Evolutionary conservation across 768 basidiomycete species (phyloP).

Genomic region (Roridomyces roridus): DNA sequence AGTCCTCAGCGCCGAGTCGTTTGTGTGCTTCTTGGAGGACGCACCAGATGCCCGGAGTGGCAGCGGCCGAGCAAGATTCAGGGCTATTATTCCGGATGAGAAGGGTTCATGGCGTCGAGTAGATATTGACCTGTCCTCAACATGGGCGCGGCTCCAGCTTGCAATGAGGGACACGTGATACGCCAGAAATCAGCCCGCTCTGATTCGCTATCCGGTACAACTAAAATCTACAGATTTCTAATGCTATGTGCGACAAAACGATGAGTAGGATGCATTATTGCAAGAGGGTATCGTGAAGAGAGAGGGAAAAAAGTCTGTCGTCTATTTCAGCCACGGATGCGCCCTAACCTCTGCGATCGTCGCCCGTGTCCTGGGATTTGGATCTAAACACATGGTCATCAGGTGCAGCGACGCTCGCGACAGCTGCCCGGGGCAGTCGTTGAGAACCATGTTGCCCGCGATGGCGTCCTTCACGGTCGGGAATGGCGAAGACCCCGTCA

Average conservation of each 20-base stretch:
- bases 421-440: conserved; percentile 42
- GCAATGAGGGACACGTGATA: conserved; percentile 3
- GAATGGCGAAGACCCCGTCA: conserved; percentile 93
- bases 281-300: conserved; percentile 13
- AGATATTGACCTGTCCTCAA: conserved; percentile 21
- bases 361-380: conserved; percentile 80
- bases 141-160: conserved; percentile 4
- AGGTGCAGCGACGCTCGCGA: conserved; percentile 62
- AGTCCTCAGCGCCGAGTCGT: background rate
- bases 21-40: background rate
- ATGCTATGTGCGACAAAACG: conserved; percentile 21
- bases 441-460: conserved; percentile 64
- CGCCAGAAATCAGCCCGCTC: background rate
- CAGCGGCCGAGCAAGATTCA: conserved; percentile 48
- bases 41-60: conserved; percentile 48
- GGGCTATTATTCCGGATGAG: conserved; percentile 21
- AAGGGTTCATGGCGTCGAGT: background rate
- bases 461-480: conserved; percentile 85
- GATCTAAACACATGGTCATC: conserved; percentile 81
- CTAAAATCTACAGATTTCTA: too few species aligned
- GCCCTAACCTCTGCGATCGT: conserved; percentile 80
- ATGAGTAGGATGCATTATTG: conserved; percentile 21
- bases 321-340: conserved; percentile 78
- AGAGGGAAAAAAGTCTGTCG: conserved; percentile 4
- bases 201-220: background rate